Evolutionary conservation across 2,329 filamentous ascomycete species (phyloP).

Genomic region (Aspergillus sp.): DNA sequence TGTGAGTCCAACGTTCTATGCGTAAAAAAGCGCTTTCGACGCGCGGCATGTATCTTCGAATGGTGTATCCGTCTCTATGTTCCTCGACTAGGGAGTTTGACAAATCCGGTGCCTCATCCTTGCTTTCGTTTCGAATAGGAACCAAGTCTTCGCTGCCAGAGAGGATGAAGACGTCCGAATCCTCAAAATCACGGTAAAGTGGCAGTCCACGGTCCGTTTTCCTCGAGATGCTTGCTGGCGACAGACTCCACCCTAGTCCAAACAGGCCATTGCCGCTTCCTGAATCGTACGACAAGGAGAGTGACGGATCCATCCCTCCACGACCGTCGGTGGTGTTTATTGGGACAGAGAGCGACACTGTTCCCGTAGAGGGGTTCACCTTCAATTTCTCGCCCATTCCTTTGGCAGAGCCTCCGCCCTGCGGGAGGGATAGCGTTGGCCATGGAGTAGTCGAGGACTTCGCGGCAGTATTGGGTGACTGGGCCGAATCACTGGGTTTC

Average conservation of each 20-base stretch:
- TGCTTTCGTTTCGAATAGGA: background rate
- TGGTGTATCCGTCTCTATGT: background rate
- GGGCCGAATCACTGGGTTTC: no score
- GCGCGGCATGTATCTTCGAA: constrained; percentile 5
- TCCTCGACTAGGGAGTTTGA: no score
- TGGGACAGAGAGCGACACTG: background rate
- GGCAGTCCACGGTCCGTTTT: background rate
- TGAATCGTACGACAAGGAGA: background rate
- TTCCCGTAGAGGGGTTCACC: background rate
- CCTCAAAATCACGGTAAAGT: background rate
- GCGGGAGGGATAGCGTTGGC: no score
- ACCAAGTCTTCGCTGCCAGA: constrained; percentile 3
- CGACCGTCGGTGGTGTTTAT: background rate
- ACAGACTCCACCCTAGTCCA: constrained; percentile 5
- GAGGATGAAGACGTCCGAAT: background rate
- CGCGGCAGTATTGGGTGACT: no score
- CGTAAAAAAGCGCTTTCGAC: background rate
- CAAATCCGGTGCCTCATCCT: background rate
- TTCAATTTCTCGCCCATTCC: constrained; percentile 3
- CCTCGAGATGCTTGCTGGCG: background rate
- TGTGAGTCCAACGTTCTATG: constrained; percentile 6
- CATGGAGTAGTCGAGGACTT: no score
- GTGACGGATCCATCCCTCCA: constrained; percentile 1
- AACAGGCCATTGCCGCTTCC: constrained; percentile 3
- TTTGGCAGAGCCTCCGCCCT: no score